A percentile compares a stretch with the other conserved stretches of the same genome.
phyloP scores from a whole-genome alignment of 495 filamentous ascomycete genomes.

The Xylaria palmicola region DNA sequence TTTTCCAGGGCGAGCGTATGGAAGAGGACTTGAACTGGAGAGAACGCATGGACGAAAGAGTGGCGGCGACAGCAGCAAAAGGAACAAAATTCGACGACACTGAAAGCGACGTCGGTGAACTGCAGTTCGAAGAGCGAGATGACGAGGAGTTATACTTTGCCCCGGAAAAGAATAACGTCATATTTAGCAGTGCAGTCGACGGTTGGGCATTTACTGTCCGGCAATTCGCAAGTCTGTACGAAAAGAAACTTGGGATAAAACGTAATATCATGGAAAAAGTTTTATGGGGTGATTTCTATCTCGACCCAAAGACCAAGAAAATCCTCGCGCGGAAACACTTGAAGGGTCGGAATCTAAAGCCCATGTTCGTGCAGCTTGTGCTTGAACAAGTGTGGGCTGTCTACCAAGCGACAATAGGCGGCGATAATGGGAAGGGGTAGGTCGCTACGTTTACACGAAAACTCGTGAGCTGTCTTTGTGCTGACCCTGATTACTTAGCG shows the following conservation, averaged over 20 bases:
- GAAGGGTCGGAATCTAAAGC: constrained; percentile 85
- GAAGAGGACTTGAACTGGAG: constrained; percentile 97
- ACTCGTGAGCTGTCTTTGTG: neutral
- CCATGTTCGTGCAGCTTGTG: constrained; percentile 97
- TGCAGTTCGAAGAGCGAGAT: constrained; percentile 85
- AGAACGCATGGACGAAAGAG: constrained; percentile 83
- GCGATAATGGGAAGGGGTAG: constrained; percentile 78
- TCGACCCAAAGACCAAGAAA: constrained; percentile 96
- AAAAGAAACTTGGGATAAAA: constrained; percentile 96
- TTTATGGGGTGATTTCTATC: constrained; percentile 94
- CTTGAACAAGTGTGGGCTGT: constrained; percentile 97
- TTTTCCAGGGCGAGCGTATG: constrained; percentile 98
- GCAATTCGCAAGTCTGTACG: constrained; percentile 91
- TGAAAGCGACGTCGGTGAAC: constrained; percentile 53
- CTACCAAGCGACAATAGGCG: constrained; percentile 85
- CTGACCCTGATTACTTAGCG: constrained; percentile 49
- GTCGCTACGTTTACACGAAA: constrained; percentile 22
- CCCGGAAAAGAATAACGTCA: constrained; percentile 97
- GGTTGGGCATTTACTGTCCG: constrained; percentile 97
- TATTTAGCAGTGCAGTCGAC: constrained; percentile 95
- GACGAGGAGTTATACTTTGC: constrained; percentile 98
- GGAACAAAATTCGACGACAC: constrained; percentile 46
- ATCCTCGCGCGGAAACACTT: constrained; percentile 89
- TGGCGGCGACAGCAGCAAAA: constrained; percentile 58
- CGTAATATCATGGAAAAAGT: constrained; percentile 88